Base-by-base conservation (phyloP, 768 basidiomycete genomes). In the Paxillus rubicundulus region DNA sequence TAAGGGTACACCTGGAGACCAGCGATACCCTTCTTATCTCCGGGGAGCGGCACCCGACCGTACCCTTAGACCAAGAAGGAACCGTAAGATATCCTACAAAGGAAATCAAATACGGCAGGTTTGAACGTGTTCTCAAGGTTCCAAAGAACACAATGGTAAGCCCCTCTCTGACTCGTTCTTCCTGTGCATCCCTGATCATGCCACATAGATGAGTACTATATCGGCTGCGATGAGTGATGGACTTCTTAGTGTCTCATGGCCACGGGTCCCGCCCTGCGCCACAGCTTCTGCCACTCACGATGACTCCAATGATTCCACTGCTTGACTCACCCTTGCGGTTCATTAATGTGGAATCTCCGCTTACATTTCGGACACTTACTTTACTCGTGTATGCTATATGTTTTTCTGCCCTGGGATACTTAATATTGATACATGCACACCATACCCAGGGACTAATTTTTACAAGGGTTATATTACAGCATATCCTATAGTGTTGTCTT, bases 31-130 rank as follows among this genome's bases (percentile, higher is more conserved):
- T 76, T 16, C 56, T 72, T 39, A 52, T 76, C 39, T 70, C 72
- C 3, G 75, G 75, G 12, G 64, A 69, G 40, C 70, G 74, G 4
- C 50, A 36, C 0, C 45, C 54, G 0, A 59, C 46, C 34, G 46
- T 50, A 7, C 60, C 58, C 50, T 59, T 55, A 16, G 57, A 55
- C 46, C 61, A 62, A 14, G 52, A 41, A 21, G 45, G 39, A 20
- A 46, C 57, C 27, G 53, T 60, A 0, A 64, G 48, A 2, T 75
- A 66, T 51, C 65, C 57, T 18, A 53, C 66, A 45, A 70, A 66
- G 51, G 74, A 76, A 58, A 68, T 76, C 50, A 73, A 72, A 47
- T 75, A 73, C 42, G 74, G 74, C 43, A 59, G 58, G 48, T 75
- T 74, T 39, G 64, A 64, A 47, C 73, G 74, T 45, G 61, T 63